Evolutionary conservation across 2,329 filamentous ascomycete genomes (phyloP), one percentile per base, ranked within the genome.

Genomic region (Lithohypha guttulata): DNA sequence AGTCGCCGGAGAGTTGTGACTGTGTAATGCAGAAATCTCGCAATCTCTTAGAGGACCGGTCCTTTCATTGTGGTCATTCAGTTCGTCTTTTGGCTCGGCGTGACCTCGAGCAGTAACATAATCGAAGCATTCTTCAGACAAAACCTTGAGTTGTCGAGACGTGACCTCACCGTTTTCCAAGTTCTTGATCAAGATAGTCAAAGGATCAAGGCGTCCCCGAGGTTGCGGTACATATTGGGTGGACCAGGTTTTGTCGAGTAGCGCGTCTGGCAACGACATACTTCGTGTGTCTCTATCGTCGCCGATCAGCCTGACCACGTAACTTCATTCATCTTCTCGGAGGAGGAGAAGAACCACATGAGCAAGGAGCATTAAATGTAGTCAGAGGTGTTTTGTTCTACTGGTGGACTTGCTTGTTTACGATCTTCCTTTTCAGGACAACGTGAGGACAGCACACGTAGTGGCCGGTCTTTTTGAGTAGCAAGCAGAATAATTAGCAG

Each of bases 221-320:
- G 17, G 14, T 4, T 11, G 13, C 15, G 19, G 25, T 5, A 39
- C 18, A 17, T 21, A 17, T 14, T 39, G 35, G n/a, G 31, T 13
- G 10, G 35, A 39, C 35, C 35, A 39, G 4, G 35, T 30, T 15
- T 13, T 31, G 35, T 39, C 27, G 14, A 39, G 35, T 9, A 39
- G 26, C 11, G 23, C 17, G 26, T 31, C 27, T 10, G 35, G 27
- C 10, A 39, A 8, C 23, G n/a, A n/a, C n/a, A n/a, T n/a, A n/a
- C n/a, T n/a, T n/a, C n/a, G n/a, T n/a, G n/a, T n/a, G n/a, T n/a
- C n/a, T n/a, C n/a, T n/a, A n/a, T n/a, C n/a, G n/a, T n/a, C n/a
- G n/a, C n/a, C n/a, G n/a, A n/a, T n/a, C n/a, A n/a, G n/a, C n/a
- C n/a, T n/a, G n/a, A n/a, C n/a, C n/a, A n/a, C n/a, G n/a, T n/a